Evolutionary conservation across 2,329 filamentous ascomycete species (phyloP), one percentile per base, ranked within the genome.

Genomic region (Cladosporium sp.): DNA sequence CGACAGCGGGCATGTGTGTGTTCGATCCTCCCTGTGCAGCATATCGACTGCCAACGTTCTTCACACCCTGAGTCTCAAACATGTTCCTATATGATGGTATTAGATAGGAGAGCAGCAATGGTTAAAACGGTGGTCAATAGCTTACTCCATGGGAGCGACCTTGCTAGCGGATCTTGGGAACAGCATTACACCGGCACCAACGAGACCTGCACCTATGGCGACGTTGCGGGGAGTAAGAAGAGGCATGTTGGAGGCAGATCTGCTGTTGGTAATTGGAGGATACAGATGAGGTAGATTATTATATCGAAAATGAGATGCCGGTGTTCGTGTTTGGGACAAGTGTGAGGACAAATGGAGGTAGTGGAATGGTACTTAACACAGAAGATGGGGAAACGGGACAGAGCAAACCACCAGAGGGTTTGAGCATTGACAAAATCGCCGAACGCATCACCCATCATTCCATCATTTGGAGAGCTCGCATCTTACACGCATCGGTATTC

Each of bases 31-130:
- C 73, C 8, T 67, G 72, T 37, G 67, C 60, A 7, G 72, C 70
- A 55, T 67, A 72, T 40, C 70, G 61, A 57, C 72, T 64, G 45
- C 64, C 70, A 20, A 75, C 68, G 61, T 70, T 70, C 60, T 72
- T 66, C 15, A 68, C 65, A 50, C 65, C 72, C 36, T 66, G 70
- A 3, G 72, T 74, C 51, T 73, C 64, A 60, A 74, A 69, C 7
- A 66, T 60, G 54, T 70, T 66, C 34, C 65, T 65, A 39, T 8
- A 17, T 8, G 8, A 9, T 5, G 22, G 43, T 25, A 58, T 63
- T 40, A 65, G 58, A 3, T 4, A 17, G 7, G 14, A 8, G 7
- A 3, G 5, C 14, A 17, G 15, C 38, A 14, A 19, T 3, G 15
- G 3, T 2, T 8, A 5, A 5, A 12, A 34, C 9, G 2, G 11